Percentiles rank a stretch among this genome's conserved stretches.
Conservation (phyloP, 148 eudicot species). For the Rhododendron griersonianum region DNA sequence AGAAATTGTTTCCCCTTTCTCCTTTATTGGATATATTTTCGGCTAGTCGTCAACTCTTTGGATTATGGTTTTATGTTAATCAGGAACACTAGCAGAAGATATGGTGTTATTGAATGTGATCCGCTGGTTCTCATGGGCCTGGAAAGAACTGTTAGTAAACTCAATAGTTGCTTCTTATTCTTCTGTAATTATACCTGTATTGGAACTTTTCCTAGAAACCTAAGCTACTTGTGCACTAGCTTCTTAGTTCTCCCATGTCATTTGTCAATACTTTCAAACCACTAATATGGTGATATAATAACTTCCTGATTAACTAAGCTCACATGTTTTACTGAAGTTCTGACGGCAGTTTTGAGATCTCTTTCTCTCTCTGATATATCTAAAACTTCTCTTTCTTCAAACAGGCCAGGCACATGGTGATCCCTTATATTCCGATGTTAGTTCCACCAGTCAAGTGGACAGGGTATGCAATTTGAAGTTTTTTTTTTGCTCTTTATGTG, state of each 20-base stretch:
- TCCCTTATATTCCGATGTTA: slow-evolving; percentile 98
- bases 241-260: not conserved
- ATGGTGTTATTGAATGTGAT: slow-evolving; percentile 86
- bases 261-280: not conserved
- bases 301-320: not conserved
- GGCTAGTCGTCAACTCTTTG: slow-evolving; percentile 6
- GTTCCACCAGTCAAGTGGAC: slow-evolving; percentile 95
- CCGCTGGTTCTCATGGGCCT: slow-evolving; percentile 66
- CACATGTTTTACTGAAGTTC: not conserved
- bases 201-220: not conserved
- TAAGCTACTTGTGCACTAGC: not conserved
- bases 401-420: slow-evolving; percentile 94
- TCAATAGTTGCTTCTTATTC: not conserved
- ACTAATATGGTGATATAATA: not conserved
- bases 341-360: not conserved
- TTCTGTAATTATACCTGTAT: not conserved
- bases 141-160: slow-evolving; percentile 72
- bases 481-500: not conserved
- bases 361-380: not conserved
- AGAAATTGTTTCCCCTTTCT: slow-evolving; percentile 5
- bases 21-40: not conserved
- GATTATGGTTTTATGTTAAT: slow-evolving; percentile 2
- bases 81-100: slow-evolving; percentile 61
- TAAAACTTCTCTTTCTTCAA: slow-evolving; percentile 10
- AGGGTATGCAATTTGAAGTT: slow-evolving; percentile 40